Conservation (phyloP, 495 filamentous ascomycete genomes). For the Poronia punctata region DNA sequence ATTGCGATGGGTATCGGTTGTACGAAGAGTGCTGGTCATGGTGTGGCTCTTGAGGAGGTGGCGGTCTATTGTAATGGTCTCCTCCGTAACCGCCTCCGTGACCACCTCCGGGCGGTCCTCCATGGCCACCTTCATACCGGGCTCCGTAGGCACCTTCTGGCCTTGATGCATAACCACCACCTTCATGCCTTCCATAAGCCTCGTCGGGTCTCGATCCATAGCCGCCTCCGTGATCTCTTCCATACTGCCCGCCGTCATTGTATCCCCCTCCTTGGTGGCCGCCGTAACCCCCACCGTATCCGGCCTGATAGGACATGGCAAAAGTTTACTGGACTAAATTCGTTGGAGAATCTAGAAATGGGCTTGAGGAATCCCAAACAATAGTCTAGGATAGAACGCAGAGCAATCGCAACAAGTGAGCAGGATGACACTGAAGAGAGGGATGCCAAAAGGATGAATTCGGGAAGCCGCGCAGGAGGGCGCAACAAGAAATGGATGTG, state of each 20-base stretch:
- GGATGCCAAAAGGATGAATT: no score
- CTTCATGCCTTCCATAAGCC: no score
- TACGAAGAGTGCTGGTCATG: no score
- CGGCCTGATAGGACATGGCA: slow-evolving; percentile 9
- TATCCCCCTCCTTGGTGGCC: background rate
- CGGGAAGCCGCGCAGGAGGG: no score
- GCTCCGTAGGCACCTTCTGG: slow-evolving; percentile 13
- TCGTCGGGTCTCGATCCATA: background rate
- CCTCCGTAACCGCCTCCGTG: slow-evolving; percentile 15
- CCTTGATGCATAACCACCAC: slow-evolving; percentile 1
- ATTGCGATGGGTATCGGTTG: slow-evolving; percentile 11
- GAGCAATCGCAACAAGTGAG: no score
- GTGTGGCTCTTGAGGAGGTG: slow-evolving; percentile 9
- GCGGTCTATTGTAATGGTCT: slow-evolving; percentile 9
- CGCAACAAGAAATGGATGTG: no score
- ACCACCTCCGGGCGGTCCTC: no score
- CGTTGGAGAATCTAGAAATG: no score
- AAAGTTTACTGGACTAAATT: no score
- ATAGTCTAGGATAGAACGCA: no score
- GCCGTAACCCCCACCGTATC: slow-evolving; percentile 4
- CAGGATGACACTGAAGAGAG: no score
- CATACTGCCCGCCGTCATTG: background rate
- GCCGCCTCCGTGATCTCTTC: slow-evolving; percentile 1
- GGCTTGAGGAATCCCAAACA: no score
- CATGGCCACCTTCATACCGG: slow-evolving; percentile 6